Evolutionary conservation across 2,329 filamentous ascomycete genomes (phyloP), one percentile per base, ranked within the genome.

Genomic region (Colletotrichum aenigma): DNA sequence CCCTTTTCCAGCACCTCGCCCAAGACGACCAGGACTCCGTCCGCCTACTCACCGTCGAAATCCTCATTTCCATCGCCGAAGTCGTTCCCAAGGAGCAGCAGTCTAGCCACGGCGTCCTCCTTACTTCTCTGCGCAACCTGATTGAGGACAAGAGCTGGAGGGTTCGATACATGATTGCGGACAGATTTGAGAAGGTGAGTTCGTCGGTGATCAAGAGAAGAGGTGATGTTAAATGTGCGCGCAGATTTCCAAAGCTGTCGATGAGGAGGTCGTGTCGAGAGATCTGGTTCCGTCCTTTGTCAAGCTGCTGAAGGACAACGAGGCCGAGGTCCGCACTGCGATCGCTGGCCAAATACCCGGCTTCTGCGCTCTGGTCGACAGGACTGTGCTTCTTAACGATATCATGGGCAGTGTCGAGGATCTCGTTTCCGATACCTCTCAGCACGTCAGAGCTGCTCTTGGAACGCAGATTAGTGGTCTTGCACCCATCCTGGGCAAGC

Each of bases 61-160:
- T 98, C 78, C 91, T 99, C 80, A 98, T 98, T 82, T 94, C 96
- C 52, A 97, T 99, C 81, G 96, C 97, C 77, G 97, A 99, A 86
- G 95, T 96, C 75, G 96, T 99, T 34, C 97, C 97, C 76, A 98
- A 98, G 87, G 97, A 98, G 86, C 96, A 99, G 85, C 97, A 99
- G 86, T 94, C 95, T 61, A 98, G 96, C 86, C 96, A 98, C 82
- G 97, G 96, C 69, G 95, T 98, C 72, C 88, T 99, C 74, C 89
- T 99, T 81, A 96, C 95, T 66, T 96, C 96, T 61, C 88, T 99
- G 82, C 94, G 97, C 81, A 98, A 92, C 87, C 87, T 99, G 82
- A 98, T 99, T 87, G 97, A 98, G 82, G 97, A 99, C 85, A 99
- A 98, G 92, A 98, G 97, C 88, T 99, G 97, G 97, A 93, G 97